Conservation (phyloP, 1,139 yeast species). For the Lodderomyces orthopsilosis region DNA sequence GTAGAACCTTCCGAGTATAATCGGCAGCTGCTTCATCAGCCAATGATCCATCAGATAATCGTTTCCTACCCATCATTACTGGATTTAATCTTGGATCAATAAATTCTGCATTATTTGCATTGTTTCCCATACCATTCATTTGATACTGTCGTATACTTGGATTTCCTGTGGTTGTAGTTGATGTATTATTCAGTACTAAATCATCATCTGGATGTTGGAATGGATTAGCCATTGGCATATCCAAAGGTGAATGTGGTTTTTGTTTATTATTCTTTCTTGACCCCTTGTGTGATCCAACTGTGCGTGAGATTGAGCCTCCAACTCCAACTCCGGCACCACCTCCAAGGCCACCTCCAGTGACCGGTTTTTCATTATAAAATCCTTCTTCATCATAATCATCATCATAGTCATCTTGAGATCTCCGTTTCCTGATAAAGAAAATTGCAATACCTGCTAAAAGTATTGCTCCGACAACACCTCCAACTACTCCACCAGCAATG, state of each 20-base stretch:
- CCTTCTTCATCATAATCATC: slow-evolving; percentile 30
- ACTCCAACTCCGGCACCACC: neutral
- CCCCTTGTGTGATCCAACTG: slow-evolving; percentile 16
- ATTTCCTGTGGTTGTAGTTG: neutral
- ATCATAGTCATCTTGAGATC: slow-evolving; percentile 49
- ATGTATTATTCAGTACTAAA: slow-evolving; percentile 4
- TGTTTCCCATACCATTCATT: neutral
- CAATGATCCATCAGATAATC: slow-evolving; percentile 70
- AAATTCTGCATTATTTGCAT: slow-evolving; percentile 17
- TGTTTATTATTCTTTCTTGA: slow-evolving; percentile 16
- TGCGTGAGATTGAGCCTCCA: neutral
- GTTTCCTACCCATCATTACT: slow-evolving; percentile 67
- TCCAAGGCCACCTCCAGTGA: neutral
- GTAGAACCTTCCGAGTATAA: slow-evolving; percentile 60
- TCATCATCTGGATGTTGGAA: slow-evolving; percentile 60
- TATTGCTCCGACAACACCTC: slow-evolving; percentile 51
- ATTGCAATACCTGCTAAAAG: slow-evolving; percentile 47
- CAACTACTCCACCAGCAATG: slow-evolving; percentile 69
- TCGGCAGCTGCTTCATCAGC: slow-evolving; percentile 67
- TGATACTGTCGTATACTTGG: slow-evolving; percentile 12
- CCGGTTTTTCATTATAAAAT: slow-evolving; percentile 27
- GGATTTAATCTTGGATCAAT: slow-evolving; percentile 63
- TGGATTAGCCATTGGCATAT: slow-evolving; percentile 49
- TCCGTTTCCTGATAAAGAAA: slow-evolving; percentile 42
- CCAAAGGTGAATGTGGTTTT: slow-evolving; percentile 26